Evolutionary conservation across 2,329 filamentous ascomycete genomes (phyloP), one percentile per base, ranked within the genome.

Genomic region (Pseudogymnoascus sp.): DNA sequence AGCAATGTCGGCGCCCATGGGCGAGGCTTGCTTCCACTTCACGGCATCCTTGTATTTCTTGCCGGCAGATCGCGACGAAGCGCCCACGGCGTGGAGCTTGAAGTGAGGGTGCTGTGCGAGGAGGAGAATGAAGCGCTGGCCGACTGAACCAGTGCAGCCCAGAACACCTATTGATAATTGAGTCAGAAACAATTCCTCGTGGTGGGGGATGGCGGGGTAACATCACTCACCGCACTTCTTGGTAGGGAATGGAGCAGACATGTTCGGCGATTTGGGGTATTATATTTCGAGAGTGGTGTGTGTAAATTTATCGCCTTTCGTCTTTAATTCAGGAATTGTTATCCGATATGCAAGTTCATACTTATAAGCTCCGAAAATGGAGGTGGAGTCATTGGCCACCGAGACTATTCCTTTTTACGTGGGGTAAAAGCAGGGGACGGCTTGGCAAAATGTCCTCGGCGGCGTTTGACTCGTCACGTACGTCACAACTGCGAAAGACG

Each of bases 41-140:
- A 96, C 93, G 40, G 93, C 93, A 83, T 96, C 91, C 77, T 88
- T 89, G 82, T 97, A 97, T 74, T 88, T 89, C 82, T 97, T 97
- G 72, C 93, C 93, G 5, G 91, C 91, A 8, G 92, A 96, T 64
- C 91, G 86, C 64, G 90, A 86, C 16, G 92, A 96, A 37, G 95
- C 95, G 67, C 95, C 95, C 60, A 97, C 85, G 64, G 92, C 92
- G 68, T 95, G 89, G 64, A 97, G 87, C 67, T 86, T 86, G 71
- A 97, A 90, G 76, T 89, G 85, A 14, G 93, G 93, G 78, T 97
- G 93, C 62, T 91, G 84, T 49, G 90, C 88, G 66, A 97, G 88
- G 61, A 97, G 85, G 36, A 97, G 87, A 74, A 97, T 95, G 77
- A 97, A 97, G 72, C 95, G 88, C 78, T 96, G 92, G 70, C 93